A percentile compares a stretch with the other conserved stretches of the same genome.
Conservation (phyloP, 305 asterid species). For the Fraxinus sp. region DNA sequence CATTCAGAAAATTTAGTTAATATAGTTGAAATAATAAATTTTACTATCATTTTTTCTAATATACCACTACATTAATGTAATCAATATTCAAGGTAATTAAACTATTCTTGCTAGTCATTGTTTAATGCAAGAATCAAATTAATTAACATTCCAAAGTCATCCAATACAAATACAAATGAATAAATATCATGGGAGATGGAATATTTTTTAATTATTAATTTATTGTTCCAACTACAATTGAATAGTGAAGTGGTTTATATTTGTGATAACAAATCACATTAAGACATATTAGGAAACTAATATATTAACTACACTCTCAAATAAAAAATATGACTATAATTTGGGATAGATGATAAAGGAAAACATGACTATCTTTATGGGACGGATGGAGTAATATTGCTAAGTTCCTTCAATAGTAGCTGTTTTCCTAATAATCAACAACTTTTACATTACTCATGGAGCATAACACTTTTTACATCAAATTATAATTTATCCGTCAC, state of each 20-base stretch:
- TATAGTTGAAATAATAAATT: too few species aligned
- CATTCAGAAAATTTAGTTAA: too few species aligned
- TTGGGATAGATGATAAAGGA: too few species aligned
- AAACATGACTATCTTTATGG: too few species aligned
- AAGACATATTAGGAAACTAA: background rate
- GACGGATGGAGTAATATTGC: background rate
- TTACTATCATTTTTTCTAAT: too few species aligned
- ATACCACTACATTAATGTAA: too few species aligned
- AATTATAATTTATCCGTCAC: slow-evolving; percentile 2
- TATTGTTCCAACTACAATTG: background rate
- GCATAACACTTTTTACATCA: background rate
- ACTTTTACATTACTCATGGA: background rate
- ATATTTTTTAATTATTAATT: too few species aligned
- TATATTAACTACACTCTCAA: background rate
- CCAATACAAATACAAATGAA: background rate
- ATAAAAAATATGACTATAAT: background rate
- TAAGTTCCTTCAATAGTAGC: slow-evolving; percentile 2
- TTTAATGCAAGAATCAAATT: background rate
- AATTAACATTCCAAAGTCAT: background rate
- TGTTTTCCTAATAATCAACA: background rate
- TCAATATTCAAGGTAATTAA: background rate
- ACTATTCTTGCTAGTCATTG: background rate
- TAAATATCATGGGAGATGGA: background rate
- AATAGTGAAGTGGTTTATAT: background rate
- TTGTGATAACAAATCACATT: too few species aligned